A percentile compares a stretch with the other conserved stretches of the same genome.
Evolutionary conservation across 495 filamentous ascomycete genomes (phyloP).

Genomic region (Pseudevernia furfuracea): DNA sequence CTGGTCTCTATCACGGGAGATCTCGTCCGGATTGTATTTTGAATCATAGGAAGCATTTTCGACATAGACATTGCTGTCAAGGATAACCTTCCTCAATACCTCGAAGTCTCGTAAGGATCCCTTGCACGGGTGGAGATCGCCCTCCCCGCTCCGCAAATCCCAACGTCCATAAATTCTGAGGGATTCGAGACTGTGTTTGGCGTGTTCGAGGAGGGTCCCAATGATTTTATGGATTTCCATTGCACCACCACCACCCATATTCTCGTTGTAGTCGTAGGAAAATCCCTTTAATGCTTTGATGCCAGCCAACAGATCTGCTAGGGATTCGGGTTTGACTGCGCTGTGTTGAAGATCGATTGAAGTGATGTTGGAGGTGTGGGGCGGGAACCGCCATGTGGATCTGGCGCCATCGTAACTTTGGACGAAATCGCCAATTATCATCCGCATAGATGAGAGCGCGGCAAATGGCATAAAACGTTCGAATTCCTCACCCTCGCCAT

Average conservation of each 20-base stretch:
- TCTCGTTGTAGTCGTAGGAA: background rate
- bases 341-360: background rate
- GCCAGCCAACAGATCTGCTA: background rate
- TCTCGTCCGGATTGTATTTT: too few species aligned
- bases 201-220: background rate
- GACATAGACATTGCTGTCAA: too few species aligned
- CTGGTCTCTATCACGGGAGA: too few species aligned
- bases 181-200: background rate
- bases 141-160: accelerated
- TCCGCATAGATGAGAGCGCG: background rate
- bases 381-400: background rate
- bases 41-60: too few species aligned
- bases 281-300: background rate
- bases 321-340: background rate
- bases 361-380: background rate
- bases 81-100: background rate
- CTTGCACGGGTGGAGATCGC: background rate
- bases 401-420: too few species aligned
- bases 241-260: too few species aligned
- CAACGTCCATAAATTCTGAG: background rate
- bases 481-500: background rate
- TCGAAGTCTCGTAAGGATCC: background rate
- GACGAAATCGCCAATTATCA: background rate
- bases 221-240: background rate
- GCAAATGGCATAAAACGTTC: background rate